Conservation (phyloP, 441 rosid species). For the Erodium chrysanthum region DNA sequence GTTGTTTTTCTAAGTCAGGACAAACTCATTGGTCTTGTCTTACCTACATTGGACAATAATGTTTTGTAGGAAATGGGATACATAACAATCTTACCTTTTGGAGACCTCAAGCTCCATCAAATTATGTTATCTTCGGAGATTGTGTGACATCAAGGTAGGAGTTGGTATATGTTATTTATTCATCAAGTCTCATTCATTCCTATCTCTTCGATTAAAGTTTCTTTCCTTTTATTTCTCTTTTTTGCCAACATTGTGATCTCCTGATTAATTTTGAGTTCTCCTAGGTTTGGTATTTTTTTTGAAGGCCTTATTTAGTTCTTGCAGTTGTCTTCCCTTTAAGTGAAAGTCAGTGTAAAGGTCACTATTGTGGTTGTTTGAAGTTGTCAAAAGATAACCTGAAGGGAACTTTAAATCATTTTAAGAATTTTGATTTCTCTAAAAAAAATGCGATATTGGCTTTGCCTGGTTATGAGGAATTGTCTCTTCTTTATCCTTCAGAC, state of each 20-base stretch:
- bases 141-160: constrained; percentile 94
- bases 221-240: no score
- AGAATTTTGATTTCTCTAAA: neutral
- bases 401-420: neutral
- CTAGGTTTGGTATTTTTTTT: neutral
- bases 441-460: neutral
- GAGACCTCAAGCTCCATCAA: constrained; percentile 95
- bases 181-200: no score
- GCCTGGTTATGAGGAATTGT: neutral
- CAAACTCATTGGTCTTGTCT: constrained; percentile 8
- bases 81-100: constrained; percentile 80
- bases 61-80: constrained; percentile 62
- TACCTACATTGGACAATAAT: constrained; percentile 18
- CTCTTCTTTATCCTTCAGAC: neutral
- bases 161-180: neutral
- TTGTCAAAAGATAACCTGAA: neutral
- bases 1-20: constrained; percentile 1
- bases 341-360: neutral
- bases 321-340: neutral
- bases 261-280: neutral
- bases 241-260: neutral
- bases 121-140: constrained; percentile 94
- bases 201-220: no score
- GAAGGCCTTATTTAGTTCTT: neutral
- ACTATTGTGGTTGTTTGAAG: no score